Conservation (phyloP, 2,329 filamentous ascomycete genomes). For the Lojkania enalia region DNA sequence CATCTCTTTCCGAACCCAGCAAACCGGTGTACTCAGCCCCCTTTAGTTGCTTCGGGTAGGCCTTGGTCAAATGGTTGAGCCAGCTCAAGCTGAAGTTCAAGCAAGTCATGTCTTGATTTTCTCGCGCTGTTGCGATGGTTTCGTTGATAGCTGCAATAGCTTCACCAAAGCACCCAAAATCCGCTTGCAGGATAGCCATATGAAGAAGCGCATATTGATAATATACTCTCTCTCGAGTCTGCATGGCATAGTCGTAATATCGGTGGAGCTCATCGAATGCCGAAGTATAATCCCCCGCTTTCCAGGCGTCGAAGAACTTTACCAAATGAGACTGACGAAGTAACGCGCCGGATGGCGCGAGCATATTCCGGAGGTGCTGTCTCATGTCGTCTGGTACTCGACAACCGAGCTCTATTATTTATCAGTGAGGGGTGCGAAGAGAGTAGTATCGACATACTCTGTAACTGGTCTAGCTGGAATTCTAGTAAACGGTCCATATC, state of each 20-base stretch:
- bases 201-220: constrained; percentile 97
- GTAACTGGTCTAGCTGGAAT: constrained; percentile 86
- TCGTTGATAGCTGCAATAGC: constrained; percentile 94
- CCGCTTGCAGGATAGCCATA: constrained; percentile 87
- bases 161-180: constrained; percentile 89
- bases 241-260: constrained; percentile 97
- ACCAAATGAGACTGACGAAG: constrained; percentile 78
- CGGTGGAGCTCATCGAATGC: constrained; percentile 90
- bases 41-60: constrained; percentile 74
- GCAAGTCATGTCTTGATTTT: constrained; percentile 89
- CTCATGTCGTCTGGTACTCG: constrained; percentile 76
- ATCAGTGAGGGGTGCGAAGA: constrained; percentile 8
- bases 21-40: constrained; percentile 72
- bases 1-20: constrained; percentile 78
- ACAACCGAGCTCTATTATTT: constrained; percentile 66
- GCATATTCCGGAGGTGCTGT: constrained; percentile 68
- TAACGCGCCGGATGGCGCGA: constrained; percentile 67
- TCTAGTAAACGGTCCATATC: constrained; percentile 81
- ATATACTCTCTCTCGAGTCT: constrained; percentile 77
- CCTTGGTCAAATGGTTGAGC: constrained; percentile 91
- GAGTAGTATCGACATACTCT: constrained; percentile 59
- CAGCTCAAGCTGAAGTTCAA: constrained; percentile 95
- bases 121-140: constrained; percentile 89
- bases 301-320: constrained; percentile 89
- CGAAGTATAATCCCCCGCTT: constrained; percentile 83